Base-by-base conservation (phyloP, 73 alveolate species). In the Paraurostyla sp. region DNA sequence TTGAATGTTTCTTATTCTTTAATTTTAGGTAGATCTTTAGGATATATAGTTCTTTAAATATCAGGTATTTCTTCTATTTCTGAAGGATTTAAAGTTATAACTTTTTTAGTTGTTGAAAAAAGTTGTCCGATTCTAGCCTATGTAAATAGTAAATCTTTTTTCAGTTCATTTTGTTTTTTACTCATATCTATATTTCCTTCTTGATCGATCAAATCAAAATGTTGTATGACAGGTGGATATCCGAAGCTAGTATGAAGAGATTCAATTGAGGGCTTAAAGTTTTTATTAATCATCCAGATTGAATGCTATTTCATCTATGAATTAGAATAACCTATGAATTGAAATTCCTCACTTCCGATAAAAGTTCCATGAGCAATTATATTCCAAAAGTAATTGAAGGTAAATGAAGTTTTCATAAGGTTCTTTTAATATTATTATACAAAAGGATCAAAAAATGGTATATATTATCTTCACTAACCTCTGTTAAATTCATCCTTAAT, bases 291-390 rank as follows among this genome's bases (percentile, higher is more conserved):
- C 51, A 60, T 27, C 78, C 78, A 60, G 7, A 60, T 60, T 3
- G 51, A 25, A 4, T 60, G 50, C 2, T 60, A 4, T 32, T 60
- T 16, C 48, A 60, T 16, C 13, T 6, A 60, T 9, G 78, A 60
- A 27, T 60, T 60, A 27, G 78, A 60, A 60, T 60, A 16, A 27
- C 78, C 78, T 60, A 60, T 13, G 22, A 60, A 60, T 25, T 60
- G 13, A 60, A 20, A 54, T 20, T 54, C 7, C 30, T 6, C 23
- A 13, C 23, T n/a, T 7, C 15, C 15, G 6, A 54, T 54, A n/a
- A 20, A 20, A 9, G 23, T 54, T 13, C 69, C 69, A 6, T 54
- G 33, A 18, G 40, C 23, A 35, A 54, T 54, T n/a, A 35, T 6
- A 18, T 54, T 54, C 69, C 69, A 54, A 54, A 54, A 27, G 30